These are phyloP conservation scores for Glycyrrhiza uralensis DNA, from an alignment of 306 rosid genomes.

Conservation along the genomic window DNA sequence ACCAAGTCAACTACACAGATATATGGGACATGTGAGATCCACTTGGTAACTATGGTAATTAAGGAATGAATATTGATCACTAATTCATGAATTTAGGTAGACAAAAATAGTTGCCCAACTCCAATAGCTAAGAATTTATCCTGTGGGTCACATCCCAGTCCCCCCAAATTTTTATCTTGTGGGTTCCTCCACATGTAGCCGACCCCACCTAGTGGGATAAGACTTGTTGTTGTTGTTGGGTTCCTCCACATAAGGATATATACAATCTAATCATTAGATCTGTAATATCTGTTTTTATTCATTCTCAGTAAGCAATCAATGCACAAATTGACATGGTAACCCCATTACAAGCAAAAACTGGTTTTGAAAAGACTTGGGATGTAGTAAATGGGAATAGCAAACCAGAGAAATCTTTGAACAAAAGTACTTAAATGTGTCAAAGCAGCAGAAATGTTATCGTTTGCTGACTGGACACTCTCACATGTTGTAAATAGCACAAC, in stretches of 20 bases:
- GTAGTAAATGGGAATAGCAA: conserved; percentile 21
- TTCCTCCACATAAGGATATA: conserved; percentile 12
- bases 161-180: conserved; percentile 22
- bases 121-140: conserved; percentile 14
- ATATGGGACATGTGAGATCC: not conserved
- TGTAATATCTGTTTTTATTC: conserved; percentile 17
- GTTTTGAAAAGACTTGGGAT: conserved; percentile 52
- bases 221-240: no score
- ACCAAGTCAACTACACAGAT: not conserved
- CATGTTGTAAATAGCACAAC: not conserved
- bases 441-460: no score
- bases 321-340: conserved; percentile 7
- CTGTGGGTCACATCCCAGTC: conserved; percentile 34
- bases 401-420: conserved; percentile 27
- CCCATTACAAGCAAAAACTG: conserved; percentile 28
- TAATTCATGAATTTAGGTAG: conserved; percentile 22
- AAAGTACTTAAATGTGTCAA: no score
- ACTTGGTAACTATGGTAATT: not conserved
- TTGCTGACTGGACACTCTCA: not conserved
- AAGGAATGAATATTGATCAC: conserved; percentile 1
- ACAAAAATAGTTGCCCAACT: not conserved
- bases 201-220: no score
- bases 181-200: no score
- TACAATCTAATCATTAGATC: not conserved
- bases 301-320: conserved; percentile 18